Evolutionary conservation across 495 filamentous ascomycete genomes (phyloP).

Genomic region (Tuber umbilicatum): DNA sequence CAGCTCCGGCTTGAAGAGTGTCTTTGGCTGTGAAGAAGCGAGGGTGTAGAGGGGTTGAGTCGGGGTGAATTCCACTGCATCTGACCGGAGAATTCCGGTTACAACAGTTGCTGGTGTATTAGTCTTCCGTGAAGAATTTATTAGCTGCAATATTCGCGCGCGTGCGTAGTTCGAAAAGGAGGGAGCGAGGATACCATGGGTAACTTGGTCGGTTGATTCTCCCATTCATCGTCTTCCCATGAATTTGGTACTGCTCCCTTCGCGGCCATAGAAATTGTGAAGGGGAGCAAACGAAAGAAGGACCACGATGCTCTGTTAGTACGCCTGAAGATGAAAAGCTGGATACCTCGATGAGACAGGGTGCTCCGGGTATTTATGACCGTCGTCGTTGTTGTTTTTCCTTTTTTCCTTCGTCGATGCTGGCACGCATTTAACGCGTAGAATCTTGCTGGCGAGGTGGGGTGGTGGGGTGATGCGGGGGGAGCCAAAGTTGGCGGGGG

Average conservation of each 20-base stretch:
- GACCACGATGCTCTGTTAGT: background rate
- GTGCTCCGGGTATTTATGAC: background rate
- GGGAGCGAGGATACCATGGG: background rate
- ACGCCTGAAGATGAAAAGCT: background rate
- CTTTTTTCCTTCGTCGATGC: background rate
- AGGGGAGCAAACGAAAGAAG: background rate
- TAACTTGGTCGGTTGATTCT: slow-evolving; percentile 18
- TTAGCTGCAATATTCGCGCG: slow-evolving; percentile 9
- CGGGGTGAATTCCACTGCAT: slow-evolving; percentile 13
- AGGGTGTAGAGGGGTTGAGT: slow-evolving; percentile 18
- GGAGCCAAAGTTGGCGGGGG: background rate
- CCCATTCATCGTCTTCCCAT: slow-evolving; percentile 42
- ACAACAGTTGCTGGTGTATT: slow-evolving; percentile 6
- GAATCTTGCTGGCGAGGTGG: background rate
- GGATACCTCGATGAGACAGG: background rate
- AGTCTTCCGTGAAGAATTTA: slow-evolving; percentile 10
- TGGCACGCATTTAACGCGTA: background rate
- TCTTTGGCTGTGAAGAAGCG: slow-evolving; percentile 29
- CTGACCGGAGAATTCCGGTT: slow-evolving; percentile 16
- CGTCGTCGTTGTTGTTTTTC: background rate
- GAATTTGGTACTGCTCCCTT: slow-evolving; percentile 20
- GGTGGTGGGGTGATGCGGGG: background rate
- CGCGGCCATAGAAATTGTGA: background rate
- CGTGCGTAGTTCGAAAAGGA: background rate
- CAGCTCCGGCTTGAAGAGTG: slow-evolving; percentile 35